Conservation (phyloP, 352 stramenopile species). For the Phytophthora ramorum region DNA sequence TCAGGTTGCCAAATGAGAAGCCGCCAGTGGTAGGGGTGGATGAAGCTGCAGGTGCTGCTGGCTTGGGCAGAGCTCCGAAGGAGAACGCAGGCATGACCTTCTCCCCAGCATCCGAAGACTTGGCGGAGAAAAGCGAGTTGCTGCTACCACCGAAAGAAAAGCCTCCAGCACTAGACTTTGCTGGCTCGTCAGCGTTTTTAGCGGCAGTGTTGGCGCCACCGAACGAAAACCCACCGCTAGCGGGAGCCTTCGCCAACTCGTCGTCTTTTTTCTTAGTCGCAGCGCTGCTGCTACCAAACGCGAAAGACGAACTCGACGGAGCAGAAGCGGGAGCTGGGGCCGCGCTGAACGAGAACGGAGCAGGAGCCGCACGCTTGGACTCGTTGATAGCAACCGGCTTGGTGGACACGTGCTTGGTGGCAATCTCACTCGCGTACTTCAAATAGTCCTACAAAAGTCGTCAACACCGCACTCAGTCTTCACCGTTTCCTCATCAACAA, state of each 20-base stretch:
- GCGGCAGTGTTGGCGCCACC: constrained; percentile 1
- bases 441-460: constrained; percentile 68
- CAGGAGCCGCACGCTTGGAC: constrained; percentile 23
- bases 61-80: constrained; percentile 42
- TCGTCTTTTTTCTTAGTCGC: constrained; percentile 20
- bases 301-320: constrained; percentile 31
- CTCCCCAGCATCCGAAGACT: constrained; percentile 26
- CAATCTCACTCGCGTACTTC: constrained; percentile 68
- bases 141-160: constrained; percentile 34
- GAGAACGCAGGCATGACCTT: constrained; percentile 56
- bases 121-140: constrained; percentile 53
- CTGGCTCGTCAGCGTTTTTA: constrained; percentile 26
- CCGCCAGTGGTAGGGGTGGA: constrained; percentile 30
- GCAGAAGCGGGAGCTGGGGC: constrained; percentile 14
- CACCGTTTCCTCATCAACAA: background rate
- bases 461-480: constrained; percentile 7
- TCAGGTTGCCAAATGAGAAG: constrained; percentile 55
- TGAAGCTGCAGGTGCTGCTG: constrained; percentile 25
- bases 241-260: constrained; percentile 7
- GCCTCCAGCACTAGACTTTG: constrained; percentile 24
- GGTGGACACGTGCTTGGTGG: constrained; percentile 62
- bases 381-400: constrained; percentile 62
- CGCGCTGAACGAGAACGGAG: constrained; percentile 35
- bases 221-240: constrained; percentile 20
- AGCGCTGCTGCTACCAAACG: constrained; percentile 36